Evolutionary conservation across 148 eudicot species (phyloP), one percentile per base, ranked within the genome.

Genomic region (Cornus controversa): DNA sequence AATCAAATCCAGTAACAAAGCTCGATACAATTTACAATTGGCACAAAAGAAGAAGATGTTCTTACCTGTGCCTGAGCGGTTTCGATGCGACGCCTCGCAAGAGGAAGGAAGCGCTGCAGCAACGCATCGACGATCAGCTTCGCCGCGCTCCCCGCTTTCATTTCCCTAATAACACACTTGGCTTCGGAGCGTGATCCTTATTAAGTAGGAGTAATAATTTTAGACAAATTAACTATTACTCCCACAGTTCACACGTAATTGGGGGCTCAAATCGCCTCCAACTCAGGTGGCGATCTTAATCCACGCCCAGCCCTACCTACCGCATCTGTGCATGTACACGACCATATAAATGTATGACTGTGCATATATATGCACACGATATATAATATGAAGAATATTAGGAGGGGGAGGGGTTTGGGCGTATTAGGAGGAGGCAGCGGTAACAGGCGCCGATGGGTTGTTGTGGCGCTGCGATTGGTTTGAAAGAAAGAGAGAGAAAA

Each of bases 71-170:
- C 99, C 82, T 96, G 99, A 75, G 99, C 98, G 31, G 99, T 96
- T 85, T 96, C 99, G 31, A 96, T 92, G 3, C 99, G 95, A 71
- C 99, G 98, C 79, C 99, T 81, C 0, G 99, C 99, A 74, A 96
- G 97, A 3, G 99, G 99, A 79, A 93, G 99, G 83, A 96, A 96
- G 22, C 99, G 87, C 84, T 93, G 99, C 62, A 96, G 82, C 85
- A 96, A 84, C 67, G 99, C 94, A 80, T 96, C 99, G 23, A 93
- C 99, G 75, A 93, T 89, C 84, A 96, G 87, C 89, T 93, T 93
- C 2, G 99, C 92, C 6, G 99, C 98, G 70, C 98, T 85, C 31
- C 97, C 97, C 24, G 99, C 94, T 90, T 93, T 93, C 99, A 91
- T 94, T 74, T 71, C 67, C 64, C 25, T 25, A 20, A 60, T 25